Percentiles rank a stretch among this genome's conserved stretches.
Evolutionary conservation across 2,329 filamentous ascomycete genomes (phyloP).

Genomic region (Orbilia brochopaga): DNA sequence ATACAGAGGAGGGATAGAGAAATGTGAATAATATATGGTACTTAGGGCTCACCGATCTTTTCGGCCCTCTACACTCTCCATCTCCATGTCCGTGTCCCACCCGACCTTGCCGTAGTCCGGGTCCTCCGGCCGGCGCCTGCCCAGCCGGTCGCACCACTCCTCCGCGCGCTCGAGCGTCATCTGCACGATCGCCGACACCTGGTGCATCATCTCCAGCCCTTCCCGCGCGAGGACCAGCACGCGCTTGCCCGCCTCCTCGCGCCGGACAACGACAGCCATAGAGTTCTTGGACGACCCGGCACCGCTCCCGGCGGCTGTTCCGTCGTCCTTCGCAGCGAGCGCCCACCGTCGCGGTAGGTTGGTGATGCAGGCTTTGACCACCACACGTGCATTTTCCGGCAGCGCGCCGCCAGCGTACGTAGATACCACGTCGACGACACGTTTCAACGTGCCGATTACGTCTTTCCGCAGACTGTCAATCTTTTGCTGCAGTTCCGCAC

Average conservation of each 20-base stretch:
- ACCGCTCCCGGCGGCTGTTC: slow-evolving; percentile 49
- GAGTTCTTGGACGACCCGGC: slow-evolving; percentile 54
- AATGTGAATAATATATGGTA: not conserved
- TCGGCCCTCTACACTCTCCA: slow-evolving; percentile 23
- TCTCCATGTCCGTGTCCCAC: slow-evolving; percentile 46
- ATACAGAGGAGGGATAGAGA: not conserved
- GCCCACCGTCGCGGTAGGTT: slow-evolving; percentile 86
- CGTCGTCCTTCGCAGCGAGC: slow-evolving; percentile 59
- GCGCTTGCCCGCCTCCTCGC: slow-evolving; percentile 54
- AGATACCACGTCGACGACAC: slow-evolving; percentile 82
- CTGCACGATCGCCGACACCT: slow-evolving; percentile 85
- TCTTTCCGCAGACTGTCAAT: slow-evolving; percentile 73
- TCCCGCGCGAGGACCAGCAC: slow-evolving; percentile 87
- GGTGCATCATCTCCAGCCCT: slow-evolving; percentile 89
- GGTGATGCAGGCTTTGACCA: slow-evolving; percentile 83
- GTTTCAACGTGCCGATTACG: slow-evolving; percentile 78
- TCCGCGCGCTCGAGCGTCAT: slow-evolving; percentile 90
- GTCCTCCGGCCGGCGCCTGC: slow-evolving; percentile 58
- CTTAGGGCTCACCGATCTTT: slow-evolving; percentile 24
- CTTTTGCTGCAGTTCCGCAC: slow-evolving; percentile 64
- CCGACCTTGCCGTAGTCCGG: slow-evolving; percentile 43
- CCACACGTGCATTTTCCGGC: slow-evolving; percentile 81
- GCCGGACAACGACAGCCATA: slow-evolving; percentile 52
- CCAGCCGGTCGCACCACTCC: slow-evolving; percentile 83
- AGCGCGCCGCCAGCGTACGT: slow-evolving; percentile 89